Conservation (phyloP, 345 rosid genomes). For the Ceriops decandra region DNA sequence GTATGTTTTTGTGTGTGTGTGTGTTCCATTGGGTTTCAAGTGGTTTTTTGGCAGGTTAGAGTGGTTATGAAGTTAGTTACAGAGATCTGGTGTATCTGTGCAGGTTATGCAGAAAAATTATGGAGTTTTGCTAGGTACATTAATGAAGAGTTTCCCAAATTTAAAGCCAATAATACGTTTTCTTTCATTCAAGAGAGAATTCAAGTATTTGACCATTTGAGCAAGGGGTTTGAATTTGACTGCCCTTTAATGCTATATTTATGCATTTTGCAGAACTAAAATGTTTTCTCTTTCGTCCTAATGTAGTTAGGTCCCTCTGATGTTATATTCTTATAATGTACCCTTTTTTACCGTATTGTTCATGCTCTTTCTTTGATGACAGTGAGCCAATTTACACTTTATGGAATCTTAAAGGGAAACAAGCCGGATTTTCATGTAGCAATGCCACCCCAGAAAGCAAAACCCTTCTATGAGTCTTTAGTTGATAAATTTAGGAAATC, state of each 20-base stretch:
- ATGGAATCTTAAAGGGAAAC: conserved; percentile 92
- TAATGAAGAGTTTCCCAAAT: neutral
- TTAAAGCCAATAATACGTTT: neutral
- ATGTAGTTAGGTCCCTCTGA: neutral
- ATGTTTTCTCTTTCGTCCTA: no score
- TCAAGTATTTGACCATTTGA: neutral
- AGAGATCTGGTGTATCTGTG: conserved; percentile 5
- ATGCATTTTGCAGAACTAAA: no score
- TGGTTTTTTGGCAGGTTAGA: conserved; percentile 4
- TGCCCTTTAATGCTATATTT: no score
- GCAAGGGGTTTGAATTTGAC: no score
- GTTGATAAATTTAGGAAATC: conserved; percentile 59
- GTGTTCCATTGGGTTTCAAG: neutral
- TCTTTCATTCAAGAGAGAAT: neutral
- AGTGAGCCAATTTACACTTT: conserved; percentile 93
- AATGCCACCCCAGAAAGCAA: conserved; percentile 83
- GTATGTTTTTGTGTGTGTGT: neutral
- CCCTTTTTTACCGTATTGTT: neutral
- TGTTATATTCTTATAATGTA: neutral
- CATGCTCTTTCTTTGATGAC: conserved; percentile 21
- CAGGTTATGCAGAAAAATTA: conserved; percentile 85
- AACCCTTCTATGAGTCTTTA: conserved; percentile 63
- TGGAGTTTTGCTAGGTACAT: conserved; percentile 67
- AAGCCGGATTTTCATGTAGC: conserved; percentile 96
- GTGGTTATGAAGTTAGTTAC: neutral